These are phyloP conservation scores for Nepenthes mirabilis DNA, from an alignment of 148 eudicot species.

Conservation along the genomic window DNA sequence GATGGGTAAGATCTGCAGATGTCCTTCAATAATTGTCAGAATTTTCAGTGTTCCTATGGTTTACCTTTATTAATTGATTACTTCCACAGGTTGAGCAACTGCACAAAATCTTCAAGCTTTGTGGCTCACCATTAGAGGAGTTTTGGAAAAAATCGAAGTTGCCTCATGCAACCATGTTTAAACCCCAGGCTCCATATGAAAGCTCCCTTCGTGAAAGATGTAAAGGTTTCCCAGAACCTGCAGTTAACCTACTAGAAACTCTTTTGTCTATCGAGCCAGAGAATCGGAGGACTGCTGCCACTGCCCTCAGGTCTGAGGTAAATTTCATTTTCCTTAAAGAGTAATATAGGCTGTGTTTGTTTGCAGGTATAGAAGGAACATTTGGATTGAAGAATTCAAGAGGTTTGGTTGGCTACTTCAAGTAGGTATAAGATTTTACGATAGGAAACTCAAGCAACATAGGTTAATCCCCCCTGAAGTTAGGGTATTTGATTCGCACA, in stretches of 20 bases:
- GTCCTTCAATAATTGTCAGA: no score
- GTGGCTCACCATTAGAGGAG: slow-evolving; percentile 86
- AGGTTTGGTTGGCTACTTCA: no score
- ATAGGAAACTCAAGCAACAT: no score
- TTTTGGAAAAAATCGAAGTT: slow-evolving; percentile 59
- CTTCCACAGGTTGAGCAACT: slow-evolving; percentile 71
- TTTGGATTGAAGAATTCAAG: no score
- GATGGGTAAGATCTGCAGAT: no score
- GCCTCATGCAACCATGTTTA: slow-evolving; percentile 73
- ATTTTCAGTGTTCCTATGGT: no score
- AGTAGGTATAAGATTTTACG: no score
- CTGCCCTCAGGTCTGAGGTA: slow-evolving; percentile 60
- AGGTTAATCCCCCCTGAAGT: no score
- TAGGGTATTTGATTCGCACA: no score
- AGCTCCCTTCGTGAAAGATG: slow-evolving; percentile 58
- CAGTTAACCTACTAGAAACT: slow-evolving; percentile 43
- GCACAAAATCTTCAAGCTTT: slow-evolving; percentile 81
- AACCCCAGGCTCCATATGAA: slow-evolving; percentile 73
- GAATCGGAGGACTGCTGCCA: slow-evolving; percentile 71
- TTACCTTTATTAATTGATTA: no score
- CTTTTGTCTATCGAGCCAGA: slow-evolving; percentile 64
- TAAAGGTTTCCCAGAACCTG: slow-evolving; percentile 46
- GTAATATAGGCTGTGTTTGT: neutral
- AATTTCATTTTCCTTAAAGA: neutral
- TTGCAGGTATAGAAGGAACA: neutral